Percentiles rank a stretch among this genome's conserved stretches.
These are phyloP conservation scores for Neoascochyta sp. DNA, from an alignment of 2,329 filamentous ascomycete genomes.

Conservation along the genomic window DNA sequence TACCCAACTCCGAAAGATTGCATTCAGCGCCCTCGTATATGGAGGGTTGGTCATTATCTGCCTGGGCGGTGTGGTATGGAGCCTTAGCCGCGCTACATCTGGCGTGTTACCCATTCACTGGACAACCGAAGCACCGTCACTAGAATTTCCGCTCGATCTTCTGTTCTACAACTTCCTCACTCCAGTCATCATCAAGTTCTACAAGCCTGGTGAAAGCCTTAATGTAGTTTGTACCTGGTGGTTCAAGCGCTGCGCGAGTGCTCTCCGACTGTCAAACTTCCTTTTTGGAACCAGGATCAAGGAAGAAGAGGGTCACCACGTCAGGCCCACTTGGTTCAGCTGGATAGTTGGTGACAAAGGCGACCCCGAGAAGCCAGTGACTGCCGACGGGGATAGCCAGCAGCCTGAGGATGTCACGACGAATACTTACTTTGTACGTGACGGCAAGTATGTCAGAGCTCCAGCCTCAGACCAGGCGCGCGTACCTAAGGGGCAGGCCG, in stretches of 20 bases:
- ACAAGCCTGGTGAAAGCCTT: constrained; percentile 80
- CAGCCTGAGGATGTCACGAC: constrained; percentile 34
- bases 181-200: constrained; percentile 76
- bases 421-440: constrained; percentile 56
- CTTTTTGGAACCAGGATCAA: constrained; percentile 78
- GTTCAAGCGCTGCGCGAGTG: constrained; percentile 81
- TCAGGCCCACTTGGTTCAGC: constrained; percentile 59
- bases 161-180: constrained; percentile 97
- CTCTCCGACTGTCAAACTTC: constrained; percentile 82
- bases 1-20: constrained; percentile 91
- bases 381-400: constrained; percentile 27
- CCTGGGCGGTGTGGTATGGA: constrained; percentile 93
- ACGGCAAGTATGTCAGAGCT: constrained; percentile 84
- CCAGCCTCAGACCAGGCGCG: constrained; percentile 93
- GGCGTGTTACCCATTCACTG: constrained; percentile 86
- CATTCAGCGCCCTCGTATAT: constrained; percentile 94
- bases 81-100: constrained; percentile 64
- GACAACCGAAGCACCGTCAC: constrained; percentile 83
- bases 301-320: constrained; percentile 75
- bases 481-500: constrained; percentile 75
- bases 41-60: constrained; percentile 89
- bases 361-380: constrained; percentile 36
- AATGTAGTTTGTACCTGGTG: constrained; percentile 92
- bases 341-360: constrained; percentile 49
- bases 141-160: constrained; percentile 92